Base-by-base conservation (phyloP, 2,329 filamentous ascomycete species). In the Sporothrix schenckii region DNA sequence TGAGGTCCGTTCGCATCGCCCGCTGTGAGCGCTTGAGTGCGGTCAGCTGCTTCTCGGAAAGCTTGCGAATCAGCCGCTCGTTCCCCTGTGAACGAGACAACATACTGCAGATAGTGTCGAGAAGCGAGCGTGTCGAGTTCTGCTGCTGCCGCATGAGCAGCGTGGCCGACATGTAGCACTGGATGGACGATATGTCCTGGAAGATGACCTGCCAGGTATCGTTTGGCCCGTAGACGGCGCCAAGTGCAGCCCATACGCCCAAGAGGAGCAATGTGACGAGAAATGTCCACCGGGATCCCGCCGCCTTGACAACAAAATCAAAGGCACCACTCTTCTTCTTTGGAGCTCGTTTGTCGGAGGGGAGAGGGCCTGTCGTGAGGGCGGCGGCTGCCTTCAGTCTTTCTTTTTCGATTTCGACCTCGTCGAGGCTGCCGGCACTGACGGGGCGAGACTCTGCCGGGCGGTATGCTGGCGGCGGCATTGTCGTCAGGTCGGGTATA, bases 101-200 rank as follows among this genome's bases (percentile, higher is more conserved):
- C 60, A 81, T 73, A 63, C 75, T 73, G 19, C 78, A 77, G 34
- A 80, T 76, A 0, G 75, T 76, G 2, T 76, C 74, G 66, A 79
- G 73, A 7, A 78, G 73, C 11, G 73, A 69, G 6, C 76, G 74
- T n/a, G 77, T 77, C 13, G 75, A 75, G 71, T 78, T 81, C 47
- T 77, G 76, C 71, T 80, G 79, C 74, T 81, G 79, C 1, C 80
- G 76, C 74, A 81, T 78, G 52, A 81, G 79, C 19, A 81, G 76
- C 9, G 78, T 80, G 34, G 79, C 79, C 11, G 78, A 80, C 52
- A 80, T 73, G 70, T 81, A 80, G 66, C 78, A 77, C 68, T 79
- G 75, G 67, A 81, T 79, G 16, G 79, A 79, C 66, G 77, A 77
- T 13, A 76, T 74, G 63, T 81, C 78, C 41, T 79, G 78, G 24